Evolutionary conservation across 2,329 filamentous ascomycete genomes (phyloP), one percentile per base, ranked within the genome.

Genomic region (Epichloe aotearoae): DNA sequence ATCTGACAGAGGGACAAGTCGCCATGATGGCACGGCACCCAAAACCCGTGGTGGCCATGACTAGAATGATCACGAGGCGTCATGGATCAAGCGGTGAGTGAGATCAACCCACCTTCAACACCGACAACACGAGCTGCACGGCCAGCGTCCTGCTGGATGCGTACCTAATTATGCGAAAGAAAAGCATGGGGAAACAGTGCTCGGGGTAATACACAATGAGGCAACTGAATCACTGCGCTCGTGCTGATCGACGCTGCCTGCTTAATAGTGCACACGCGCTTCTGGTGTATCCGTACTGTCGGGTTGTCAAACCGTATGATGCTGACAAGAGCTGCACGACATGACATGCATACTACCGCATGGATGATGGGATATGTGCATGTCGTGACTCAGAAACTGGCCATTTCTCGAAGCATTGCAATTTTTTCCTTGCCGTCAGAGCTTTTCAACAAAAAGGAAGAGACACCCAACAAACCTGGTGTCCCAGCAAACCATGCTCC

Each of bases 331-430:
- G 36, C 46, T 56, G 57, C 56, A 58, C 54, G 55, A 50, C 54
- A 58, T 54, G 56, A 50, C 54, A 55, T 57, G 53, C 56, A 57
- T 58, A 51, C 45, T 51, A 50, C 55, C 46, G 53, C 55, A 58
- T 52, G 52, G 45, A 26, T 26, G 23, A 39, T 50, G 40, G 46
- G 40, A 45, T 30, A 47, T 38, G 52, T 48, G 17, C 17, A 34
- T 8, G 20, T 30, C 42, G 36, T 19, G 40, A 26, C 6, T 17
- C 17, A 11, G 26, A 17, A 30, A 39, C 14, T 30, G 26, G 26
- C 8, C 17, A 4, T 5, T 17, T 40, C n/a, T 40, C 15, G 30
- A 4, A 19, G 17, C 10, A 40, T 42, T 20, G 17, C 19, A 12
- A 15, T n/a, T 42, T 38, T n/a, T 7, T 8, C 14, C 37, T 38